Evolutionary conservation across 2,329 filamentous ascomycete species (phyloP).

Genomic region (Phyllosticta paracitricarpa): DNA sequence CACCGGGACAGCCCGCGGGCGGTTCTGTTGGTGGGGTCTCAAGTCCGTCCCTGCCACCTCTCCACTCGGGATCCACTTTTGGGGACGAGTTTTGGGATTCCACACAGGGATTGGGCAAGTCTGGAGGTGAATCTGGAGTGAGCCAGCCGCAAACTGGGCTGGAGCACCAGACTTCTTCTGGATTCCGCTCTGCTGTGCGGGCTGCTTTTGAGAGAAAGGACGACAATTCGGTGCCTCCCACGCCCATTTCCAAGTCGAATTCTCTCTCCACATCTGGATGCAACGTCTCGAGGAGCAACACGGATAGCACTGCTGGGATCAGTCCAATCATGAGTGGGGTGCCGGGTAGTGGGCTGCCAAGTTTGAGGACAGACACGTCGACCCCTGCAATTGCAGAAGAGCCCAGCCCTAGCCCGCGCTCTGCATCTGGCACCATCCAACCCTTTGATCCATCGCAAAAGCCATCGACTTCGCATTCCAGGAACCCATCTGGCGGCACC

Average conservation of each 20-base stretch:
- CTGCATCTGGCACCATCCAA: conserved; percentile 14
- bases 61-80: conserved; percentile 18
- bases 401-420: conserved; percentile 29
- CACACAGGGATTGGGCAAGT: neutral
- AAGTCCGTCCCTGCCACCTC: conserved; percentile 14
- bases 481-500: conserved; percentile 29
- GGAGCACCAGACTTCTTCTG: conserved; percentile 44
- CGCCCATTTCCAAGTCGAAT: conserved; percentile 40
- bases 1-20: neutral
- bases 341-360: conserved; percentile 33
- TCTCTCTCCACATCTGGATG: conserved; percentile 22
- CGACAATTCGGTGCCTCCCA: conserved; percentile 42
- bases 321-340: conserved; percentile 55
- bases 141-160: conserved; percentile 17
- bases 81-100: conserved; percentile 21
- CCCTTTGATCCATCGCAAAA: conserved; percentile 17
- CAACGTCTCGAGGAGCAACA: conserved; percentile 49
- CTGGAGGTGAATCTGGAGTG: neutral
- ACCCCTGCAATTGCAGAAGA: conserved; percentile 50
- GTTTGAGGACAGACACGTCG: conserved; percentile 20
- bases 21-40: neutral
- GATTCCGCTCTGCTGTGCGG: conserved; percentile 52
- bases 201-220: conserved; percentile 54
- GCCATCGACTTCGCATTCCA: conserved; percentile 29
- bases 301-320: conserved; percentile 51